phyloP scores from a whole-genome alignment of 2,329 filamentous ascomycete species.

The Pseudogymnoascus sp. region DNA sequence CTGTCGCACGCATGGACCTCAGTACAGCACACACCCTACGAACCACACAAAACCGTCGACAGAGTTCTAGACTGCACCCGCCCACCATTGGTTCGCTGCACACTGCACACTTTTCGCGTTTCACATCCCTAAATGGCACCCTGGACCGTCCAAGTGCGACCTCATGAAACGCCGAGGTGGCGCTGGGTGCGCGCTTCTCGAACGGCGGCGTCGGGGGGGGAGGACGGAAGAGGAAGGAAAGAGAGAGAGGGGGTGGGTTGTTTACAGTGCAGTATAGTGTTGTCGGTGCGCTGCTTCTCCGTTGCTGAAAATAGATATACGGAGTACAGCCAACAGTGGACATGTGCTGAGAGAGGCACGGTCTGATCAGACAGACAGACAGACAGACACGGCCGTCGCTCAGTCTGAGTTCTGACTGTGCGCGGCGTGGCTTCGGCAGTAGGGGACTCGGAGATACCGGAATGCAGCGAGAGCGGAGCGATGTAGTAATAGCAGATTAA shows the following conservation, averaged over 20 bases:
- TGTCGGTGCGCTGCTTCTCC: not conserved
- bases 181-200: not conserved
- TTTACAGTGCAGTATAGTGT: not conserved
- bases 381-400: too few relatives aligned
- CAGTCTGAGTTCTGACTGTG: not conserved
- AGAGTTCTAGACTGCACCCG: not conserved
- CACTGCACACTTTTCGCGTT: not conserved
- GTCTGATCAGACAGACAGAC: too few relatives aligned
- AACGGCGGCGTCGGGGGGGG: not conserved
- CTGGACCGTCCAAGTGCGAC: not conserved
- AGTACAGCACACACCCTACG: not conserved
- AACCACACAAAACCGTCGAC: too few relatives aligned
- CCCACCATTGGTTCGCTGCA: not conserved
- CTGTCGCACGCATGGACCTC: not conserved
- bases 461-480: not conserved
- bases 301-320: not conserved
- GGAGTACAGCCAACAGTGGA: not conserved
- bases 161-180: not conserved
- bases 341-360: not conserved
- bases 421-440: conserved; percentile 3
- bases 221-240: not conserved
- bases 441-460: not conserved
- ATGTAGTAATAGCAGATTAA: not conserved
- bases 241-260: not conserved
- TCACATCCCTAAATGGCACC: not conserved